Percentiles rank a stretch among this genome's conserved stretches.
These are phyloP conservation scores for Coemansia sp. DNA, from an alignment of 192 early-diverging fungal species.

Conservation along the genomic window DNA sequence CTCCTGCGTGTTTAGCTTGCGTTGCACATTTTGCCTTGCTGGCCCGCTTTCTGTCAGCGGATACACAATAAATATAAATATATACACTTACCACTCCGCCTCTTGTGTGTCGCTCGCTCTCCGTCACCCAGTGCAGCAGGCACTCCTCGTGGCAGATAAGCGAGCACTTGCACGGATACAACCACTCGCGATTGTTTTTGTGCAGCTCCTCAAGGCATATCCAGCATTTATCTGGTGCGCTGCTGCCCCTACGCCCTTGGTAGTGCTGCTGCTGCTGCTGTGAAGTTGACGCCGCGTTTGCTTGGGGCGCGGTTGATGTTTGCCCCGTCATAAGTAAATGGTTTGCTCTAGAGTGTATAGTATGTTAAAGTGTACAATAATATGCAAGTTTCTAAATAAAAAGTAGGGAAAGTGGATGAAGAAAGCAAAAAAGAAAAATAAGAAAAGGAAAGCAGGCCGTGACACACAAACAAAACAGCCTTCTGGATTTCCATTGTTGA, in stretches of 20 bases:
- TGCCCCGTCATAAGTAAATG: not conserved
- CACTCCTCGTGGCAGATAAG: slow-evolving; percentile 80
- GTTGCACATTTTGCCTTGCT: no score
- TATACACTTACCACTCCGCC: slow-evolving; percentile 36
- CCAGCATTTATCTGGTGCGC: slow-evolving; percentile 60
- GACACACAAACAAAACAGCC: not conserved
- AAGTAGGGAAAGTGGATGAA: not conserved
- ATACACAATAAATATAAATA: not conserved
- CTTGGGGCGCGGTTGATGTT: not conserved
- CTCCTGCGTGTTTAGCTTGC: no score
- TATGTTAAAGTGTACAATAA: not conserved
- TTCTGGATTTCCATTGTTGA: no score
- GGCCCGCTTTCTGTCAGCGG: no score
- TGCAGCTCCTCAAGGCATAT: slow-evolving; percentile 76
- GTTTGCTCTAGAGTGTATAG: not conserved
- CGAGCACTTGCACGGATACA: slow-evolving; percentile 73
- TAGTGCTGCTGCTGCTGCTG: not conserved
- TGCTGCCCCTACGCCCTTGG: not conserved
- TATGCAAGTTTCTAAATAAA: not conserved
- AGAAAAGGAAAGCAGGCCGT: not conserved
- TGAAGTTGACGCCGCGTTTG: slow-evolving; percentile 1
- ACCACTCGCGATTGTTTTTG: slow-evolving; percentile 65
- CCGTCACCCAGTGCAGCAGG: slow-evolving; percentile 73
- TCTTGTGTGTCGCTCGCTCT: slow-evolving; percentile 59
- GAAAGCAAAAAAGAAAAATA: slow-evolving; percentile 1